Evolutionary conservation across 192 early-diverging fungal species (phyloP).

Genomic region (Entomortierella lignicola): DNA sequence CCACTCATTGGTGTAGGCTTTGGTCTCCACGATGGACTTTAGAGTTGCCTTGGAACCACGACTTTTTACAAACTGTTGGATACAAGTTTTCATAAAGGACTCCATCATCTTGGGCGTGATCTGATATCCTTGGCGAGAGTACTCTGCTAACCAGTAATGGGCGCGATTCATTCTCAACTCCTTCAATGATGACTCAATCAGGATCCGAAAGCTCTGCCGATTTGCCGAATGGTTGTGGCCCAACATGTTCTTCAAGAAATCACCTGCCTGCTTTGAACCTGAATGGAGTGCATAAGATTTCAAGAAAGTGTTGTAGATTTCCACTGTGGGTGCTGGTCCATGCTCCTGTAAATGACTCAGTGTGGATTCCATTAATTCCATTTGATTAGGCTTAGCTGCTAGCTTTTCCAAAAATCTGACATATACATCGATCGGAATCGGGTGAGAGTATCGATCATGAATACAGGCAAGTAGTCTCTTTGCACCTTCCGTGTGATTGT

Average conservation of each 20-base stretch:
- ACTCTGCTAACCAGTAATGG: slow-evolving; percentile 35
- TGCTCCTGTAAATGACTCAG: slow-evolving; percentile 2
- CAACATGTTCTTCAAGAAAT: slow-evolving; percentile 12
- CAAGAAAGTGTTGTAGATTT: slow-evolving; percentile 28
- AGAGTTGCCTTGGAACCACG: not conserved
- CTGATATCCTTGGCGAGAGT: slow-evolving; percentile 25
- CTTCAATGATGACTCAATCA: slow-evolving; percentile 20
- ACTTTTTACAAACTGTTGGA: not conserved
- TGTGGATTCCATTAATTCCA: slow-evolving; percentile 3
- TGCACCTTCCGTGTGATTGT: not conserved
- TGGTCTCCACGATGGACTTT: not conserved
- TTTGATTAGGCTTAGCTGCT: not conserved
- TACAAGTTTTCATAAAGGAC: slow-evolving; percentile 31
- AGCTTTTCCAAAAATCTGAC: not conserved
- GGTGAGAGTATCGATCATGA: slow-evolving; percentile 11
- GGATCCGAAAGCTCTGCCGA: slow-evolving; percentile 27
- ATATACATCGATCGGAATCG: slow-evolving; percentile 28
- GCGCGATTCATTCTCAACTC: slow-evolving; percentile 10
- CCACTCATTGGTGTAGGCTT: slow-evolving; percentile 16
- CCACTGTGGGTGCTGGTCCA: slow-evolving; percentile 23
- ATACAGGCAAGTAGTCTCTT: not conserved
- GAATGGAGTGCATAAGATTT: slow-evolving; percentile 9
- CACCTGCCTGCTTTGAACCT: slow-evolving; percentile 3
- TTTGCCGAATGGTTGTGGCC: slow-evolving; percentile 4
- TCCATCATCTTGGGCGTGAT: slow-evolving; percentile 26